Evolutionary conservation across 371 early-diverging fungal genomes (phyloP).

Genomic region (Mortierella sp.): DNA sequence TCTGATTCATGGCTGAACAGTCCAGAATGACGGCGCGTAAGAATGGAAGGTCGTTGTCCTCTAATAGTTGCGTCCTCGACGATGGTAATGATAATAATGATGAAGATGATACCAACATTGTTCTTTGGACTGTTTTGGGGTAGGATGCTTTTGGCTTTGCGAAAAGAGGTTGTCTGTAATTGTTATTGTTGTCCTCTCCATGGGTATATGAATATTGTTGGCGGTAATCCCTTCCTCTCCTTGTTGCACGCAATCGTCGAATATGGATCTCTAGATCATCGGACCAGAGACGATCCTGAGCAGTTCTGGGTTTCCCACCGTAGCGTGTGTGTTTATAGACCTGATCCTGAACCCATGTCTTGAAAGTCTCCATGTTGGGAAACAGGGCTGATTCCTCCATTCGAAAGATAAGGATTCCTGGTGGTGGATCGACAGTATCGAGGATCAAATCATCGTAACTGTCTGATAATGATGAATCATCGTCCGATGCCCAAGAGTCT

Average conservation of each 20-base stretch:
- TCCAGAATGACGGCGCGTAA: conserved; percentile 37
- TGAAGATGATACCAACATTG: not conserved
- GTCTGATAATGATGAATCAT: not conserved
- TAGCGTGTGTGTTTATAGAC: conserved; percentile 26
- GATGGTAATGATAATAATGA: not conserved
- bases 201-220: not conserved
- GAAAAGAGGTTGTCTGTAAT: too few relatives aligned
- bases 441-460: not conserved
- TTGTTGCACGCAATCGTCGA: conserved; percentile 13
- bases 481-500: too few relatives aligned
- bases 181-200: not conserved
- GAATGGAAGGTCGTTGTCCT: conserved; percentile 17
- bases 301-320: conserved; percentile 9
- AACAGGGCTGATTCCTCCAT: conserved; percentile 63
- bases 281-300: conserved; percentile 42
- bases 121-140: too few relatives aligned
- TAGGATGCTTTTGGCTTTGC: too few relatives aligned
- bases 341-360: conserved; percentile 19
- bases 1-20: conserved; percentile 31
- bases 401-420: conserved; percentile 59
- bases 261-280: conserved; percentile 32
- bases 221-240: too few relatives aligned
- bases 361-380: conserved; percentile 61
- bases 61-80: too few relatives aligned
- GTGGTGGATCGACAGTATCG: conserved; percentile 29